A percentile compares a stretch with the other conserved stretches of the same genome.
Conservation (phyloP, 2,329 filamentous ascomycete species). For the Penicillium polonicum region DNA sequence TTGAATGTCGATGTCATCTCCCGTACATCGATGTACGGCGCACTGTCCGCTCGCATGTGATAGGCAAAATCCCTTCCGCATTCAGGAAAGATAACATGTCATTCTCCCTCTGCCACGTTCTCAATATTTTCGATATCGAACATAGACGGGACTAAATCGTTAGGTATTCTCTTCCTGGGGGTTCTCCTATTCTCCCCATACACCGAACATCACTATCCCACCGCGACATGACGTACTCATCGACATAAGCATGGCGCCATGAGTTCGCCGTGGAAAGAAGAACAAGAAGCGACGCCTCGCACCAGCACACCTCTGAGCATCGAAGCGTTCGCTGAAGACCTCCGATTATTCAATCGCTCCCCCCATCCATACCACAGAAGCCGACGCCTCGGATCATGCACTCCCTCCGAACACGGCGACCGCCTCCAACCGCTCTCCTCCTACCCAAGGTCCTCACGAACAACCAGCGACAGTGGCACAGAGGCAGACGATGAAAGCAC, state of each 20-base stretch:
- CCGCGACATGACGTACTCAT: conserved; percentile 32
- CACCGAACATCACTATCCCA: neutral
- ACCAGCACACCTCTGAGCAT: conserved; percentile 20
- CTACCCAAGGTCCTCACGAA: conserved; percentile 53
- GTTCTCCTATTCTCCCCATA: neutral
- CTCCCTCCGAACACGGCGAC: conserved; percentile 37
- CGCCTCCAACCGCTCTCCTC: conserved; percentile 26
- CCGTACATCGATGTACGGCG: neutral
- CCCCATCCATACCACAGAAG: conserved; percentile 68
- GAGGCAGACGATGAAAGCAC: conserved; percentile 91
- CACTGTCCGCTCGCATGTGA: conserved; percentile 23
- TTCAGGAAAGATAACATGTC: conserved; percentile 22
- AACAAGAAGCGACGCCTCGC: conserved; percentile 25
- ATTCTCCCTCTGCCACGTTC: conserved; percentile 6
- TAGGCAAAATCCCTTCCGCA: conserved; percentile 24
- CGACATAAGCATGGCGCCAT: conserved; percentile 36
- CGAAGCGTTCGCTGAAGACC: conserved; percentile 24
- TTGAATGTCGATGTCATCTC: neutral
- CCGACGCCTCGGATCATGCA: conserved; percentile 57
- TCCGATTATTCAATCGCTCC: conserved; percentile 59
- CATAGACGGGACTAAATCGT: neutral
- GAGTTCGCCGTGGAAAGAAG: conserved; percentile 33
- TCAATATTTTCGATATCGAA: conserved; percentile 1
- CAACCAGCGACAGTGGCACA: conserved; percentile 83
- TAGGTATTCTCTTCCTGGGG: neutral